Conservation (phyloP, 345 rosid species). For the Moringa oleifera region DNA sequence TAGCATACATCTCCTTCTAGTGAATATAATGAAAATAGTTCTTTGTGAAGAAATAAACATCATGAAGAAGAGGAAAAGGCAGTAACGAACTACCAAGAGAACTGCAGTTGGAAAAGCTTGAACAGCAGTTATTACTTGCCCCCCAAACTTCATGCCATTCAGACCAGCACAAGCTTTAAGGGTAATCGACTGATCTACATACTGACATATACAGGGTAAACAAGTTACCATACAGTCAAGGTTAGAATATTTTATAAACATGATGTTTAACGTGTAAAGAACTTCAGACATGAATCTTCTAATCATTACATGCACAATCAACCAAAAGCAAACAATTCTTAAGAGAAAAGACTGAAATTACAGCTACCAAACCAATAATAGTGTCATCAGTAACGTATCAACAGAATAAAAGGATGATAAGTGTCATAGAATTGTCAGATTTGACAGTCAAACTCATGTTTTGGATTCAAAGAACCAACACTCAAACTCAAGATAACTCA, state of each 20-base stretch:
- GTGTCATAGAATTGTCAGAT: not conserved
- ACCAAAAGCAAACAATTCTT: not conserved
- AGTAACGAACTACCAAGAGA: constrained; percentile 39
- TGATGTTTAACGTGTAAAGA: not conserved
- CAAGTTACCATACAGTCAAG: constrained; percentile 4
- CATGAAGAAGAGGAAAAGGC: constrained; percentile 1
- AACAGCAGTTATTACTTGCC: constrained; percentile 73
- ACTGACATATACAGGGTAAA: constrained; percentile 33
- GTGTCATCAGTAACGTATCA: not conserved
- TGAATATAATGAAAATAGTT: not conserved
- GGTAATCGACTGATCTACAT: constrained; percentile 62
- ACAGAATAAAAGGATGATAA: too few species aligned
- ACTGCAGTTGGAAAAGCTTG: constrained; percentile 49
- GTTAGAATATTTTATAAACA: not conserved
- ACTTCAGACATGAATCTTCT: not conserved
- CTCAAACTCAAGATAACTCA: not conserved
- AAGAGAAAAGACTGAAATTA: not conserved
- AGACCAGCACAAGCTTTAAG: constrained; percentile 82
- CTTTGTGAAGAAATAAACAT: constrained; percentile 4
- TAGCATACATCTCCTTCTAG: constrained; percentile 14
- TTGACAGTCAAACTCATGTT: not conserved
- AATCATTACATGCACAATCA: not conserved
- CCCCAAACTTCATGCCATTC: constrained; percentile 91
- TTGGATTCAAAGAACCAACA: not conserved
- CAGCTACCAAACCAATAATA: not conserved